Conservation (phyloP, 1,284 basidiomycete species). For the Moesziomyces antarcticus region DNA sequence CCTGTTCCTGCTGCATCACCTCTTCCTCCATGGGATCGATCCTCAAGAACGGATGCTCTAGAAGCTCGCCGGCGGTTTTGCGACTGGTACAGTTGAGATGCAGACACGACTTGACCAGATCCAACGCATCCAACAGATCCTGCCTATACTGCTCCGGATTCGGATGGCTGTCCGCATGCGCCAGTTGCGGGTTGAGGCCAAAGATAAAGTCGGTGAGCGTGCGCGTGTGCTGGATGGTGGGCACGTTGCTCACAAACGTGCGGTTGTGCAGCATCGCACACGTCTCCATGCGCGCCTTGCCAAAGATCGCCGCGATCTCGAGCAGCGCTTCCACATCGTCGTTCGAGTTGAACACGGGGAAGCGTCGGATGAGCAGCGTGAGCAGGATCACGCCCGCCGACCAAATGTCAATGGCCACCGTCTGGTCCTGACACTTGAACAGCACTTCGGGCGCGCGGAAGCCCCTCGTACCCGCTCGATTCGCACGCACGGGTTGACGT, state of each 20-base stretch:
- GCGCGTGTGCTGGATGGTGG: slow-evolving; percentile 37
- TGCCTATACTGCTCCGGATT: slow-evolving; percentile 50
- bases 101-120: slow-evolving; percentile 58
- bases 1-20: slow-evolving; percentile 13
- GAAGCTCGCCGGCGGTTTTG: slow-evolving; percentile 54
- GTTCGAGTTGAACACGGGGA: slow-evolving; percentile 92
- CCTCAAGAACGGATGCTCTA: slow-evolving; percentile 59
- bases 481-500: slow-evolving; percentile 85
- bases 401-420: slow-evolving; percentile 94
- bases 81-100: slow-evolving; percentile 63
- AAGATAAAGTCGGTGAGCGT: slow-evolving; percentile 59
- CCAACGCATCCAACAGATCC: slow-evolving; percentile 59
- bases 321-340: slow-evolving; percentile 95
- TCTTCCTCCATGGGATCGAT: slow-evolving; percentile 27
- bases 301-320: slow-evolving; percentile 91
- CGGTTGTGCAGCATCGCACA: slow-evolving; percentile 83
- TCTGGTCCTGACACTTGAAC: slow-evolving; percentile 93
- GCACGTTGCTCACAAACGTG: slow-evolving; percentile 62
- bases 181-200: slow-evolving; percentile 57
- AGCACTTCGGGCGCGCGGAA: slow-evolving; percentile 97
- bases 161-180: slow-evolving; percentile 50
- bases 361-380: slow-evolving; percentile 90
- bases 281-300: slow-evolving; percentile 83
- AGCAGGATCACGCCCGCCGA: slow-evolving; percentile 91
- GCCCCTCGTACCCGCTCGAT: slow-evolving; percentile 93